These are phyloP conservation scores for Talaromyces sp. DNA, from an alignment of 2,329 filamentous ascomycete species.

Conservation along the genomic window DNA sequence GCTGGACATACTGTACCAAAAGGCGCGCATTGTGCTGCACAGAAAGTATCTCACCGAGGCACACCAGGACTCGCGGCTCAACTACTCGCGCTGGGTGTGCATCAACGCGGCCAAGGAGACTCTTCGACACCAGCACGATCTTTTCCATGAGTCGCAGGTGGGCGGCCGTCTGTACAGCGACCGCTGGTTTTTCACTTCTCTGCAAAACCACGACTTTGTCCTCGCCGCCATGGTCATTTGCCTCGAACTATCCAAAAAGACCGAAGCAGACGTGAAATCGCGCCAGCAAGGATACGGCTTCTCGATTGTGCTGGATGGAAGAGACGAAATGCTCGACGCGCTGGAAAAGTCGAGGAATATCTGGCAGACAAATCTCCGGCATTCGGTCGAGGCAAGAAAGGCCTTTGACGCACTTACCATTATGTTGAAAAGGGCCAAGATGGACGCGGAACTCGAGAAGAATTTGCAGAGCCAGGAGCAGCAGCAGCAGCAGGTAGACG, in stretches of 20 bases:
- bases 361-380: slow-evolving; percentile 9
- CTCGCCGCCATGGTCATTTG: slow-evolving; percentile 57
- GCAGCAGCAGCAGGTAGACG: not conserved
- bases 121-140: slow-evolving; percentile 43
- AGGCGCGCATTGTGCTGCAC: slow-evolving; percentile 48
- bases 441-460: slow-evolving; percentile 5
- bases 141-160: slow-evolving; percentile 47
- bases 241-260: slow-evolving; percentile 28
- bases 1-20: slow-evolving; percentile 46
- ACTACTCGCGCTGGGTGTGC: slow-evolving; percentile 41
- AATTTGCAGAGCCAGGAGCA: not conserved
- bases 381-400: slow-evolving; percentile 11
- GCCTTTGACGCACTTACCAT: slow-evolving; percentile 12
- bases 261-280: not conserved
- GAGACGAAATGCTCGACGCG: slow-evolving; percentile 5
- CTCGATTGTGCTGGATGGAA: not conserved
- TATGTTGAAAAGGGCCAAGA: slow-evolving; percentile 13
- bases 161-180: slow-evolving; percentile 49
- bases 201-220: slow-evolving; percentile 57
- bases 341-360: slow-evolving; percentile 11
- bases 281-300: not conserved
- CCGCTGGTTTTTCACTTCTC: slow-evolving; percentile 54
- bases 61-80: slow-evolving; percentile 28
- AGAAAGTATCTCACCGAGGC: slow-evolving; percentile 43
- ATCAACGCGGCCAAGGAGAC: slow-evolving; percentile 44